Base-by-base conservation (phyloP, 1,284 basidiomycete species). In the Meripilus lineatus region DNA sequence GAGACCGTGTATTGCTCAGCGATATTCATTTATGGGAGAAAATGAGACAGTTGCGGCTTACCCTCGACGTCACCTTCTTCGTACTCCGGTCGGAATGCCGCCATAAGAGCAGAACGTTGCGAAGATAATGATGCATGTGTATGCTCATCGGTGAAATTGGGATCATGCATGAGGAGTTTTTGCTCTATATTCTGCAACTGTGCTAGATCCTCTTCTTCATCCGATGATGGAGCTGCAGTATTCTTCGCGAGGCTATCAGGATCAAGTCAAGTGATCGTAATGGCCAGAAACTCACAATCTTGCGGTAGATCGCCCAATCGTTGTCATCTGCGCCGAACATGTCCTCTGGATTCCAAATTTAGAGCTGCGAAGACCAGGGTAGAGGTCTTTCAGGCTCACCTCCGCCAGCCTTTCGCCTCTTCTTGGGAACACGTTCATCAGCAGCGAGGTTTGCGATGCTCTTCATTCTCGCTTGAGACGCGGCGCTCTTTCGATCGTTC, bases 221-320 rank as follows among this genome's bases (percentile, higher is more conserved):
- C 94, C 1, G 93, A 94, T 1, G 92, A 94, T n/a, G 82, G 82
- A 2, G 88, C 88, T 1, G 84, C 82, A 2, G 78, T 84, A 55
- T 90, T 91, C 87, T 88, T 45, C 10, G 14, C 8, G 20, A 32
- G 7, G 10, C 40, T 32, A 11, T 46, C 5, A 43, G 13, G 17
- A 1, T 3, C 11, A n/a, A 13, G 22, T 3, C 3, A 38, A 25
- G 10, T 25, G 11, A 3, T 2, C 13, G 5, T 20, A 38, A 10
- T 24, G 35, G 25, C n/a, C 7, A 21, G 33, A 37, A 13, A 49
- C 61, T 40, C 33, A 93, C 92, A 47, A 99, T 95, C 67, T 97
- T 94, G 46, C 95, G 89, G 62, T 99, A 99, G 41, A 99, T 93
- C 0, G 86, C 86, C 95, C 96, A 99, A 63, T 99, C 95, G 14